Evolutionary conservation across 345 rosid genomes (phyloP).

Genomic region (Populus simonii): DNA sequence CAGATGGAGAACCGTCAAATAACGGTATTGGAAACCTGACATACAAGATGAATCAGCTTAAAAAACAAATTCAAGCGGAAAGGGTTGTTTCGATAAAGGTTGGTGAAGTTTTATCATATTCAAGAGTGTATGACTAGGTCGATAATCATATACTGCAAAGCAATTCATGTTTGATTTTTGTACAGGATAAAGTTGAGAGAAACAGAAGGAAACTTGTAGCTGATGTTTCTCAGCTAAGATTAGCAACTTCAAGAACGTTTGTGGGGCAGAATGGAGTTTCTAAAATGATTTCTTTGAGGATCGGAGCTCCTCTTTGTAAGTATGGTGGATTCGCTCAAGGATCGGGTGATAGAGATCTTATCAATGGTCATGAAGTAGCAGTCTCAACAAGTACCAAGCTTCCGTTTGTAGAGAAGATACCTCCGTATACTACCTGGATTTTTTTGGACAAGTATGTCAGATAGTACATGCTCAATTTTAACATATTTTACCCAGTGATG

Average conservation of each 20-base stretch:
- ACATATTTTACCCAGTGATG: not conserved
- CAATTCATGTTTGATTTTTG: constrained; percentile 5
- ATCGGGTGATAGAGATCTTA: constrained; percentile 62
- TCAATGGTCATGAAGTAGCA: constrained; percentile 58
- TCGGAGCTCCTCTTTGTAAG: constrained; percentile 53
- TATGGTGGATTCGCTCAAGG: constrained; percentile 54
- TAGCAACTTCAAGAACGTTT: constrained; percentile 40
- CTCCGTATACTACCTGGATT: constrained; percentile 93
- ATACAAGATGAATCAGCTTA: constrained; percentile 65
- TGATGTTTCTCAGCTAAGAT: constrained; percentile 40
- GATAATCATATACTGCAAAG: not conserved
- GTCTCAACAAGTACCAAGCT: constrained; percentile 46
- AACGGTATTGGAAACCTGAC: constrained; percentile 53
- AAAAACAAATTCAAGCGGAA: constrained; percentile 71
- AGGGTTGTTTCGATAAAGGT: constrained; percentile 56
- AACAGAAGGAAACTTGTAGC: constrained; percentile 56
- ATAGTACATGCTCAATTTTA: not conserved
- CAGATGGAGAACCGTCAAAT: constrained; percentile 45
- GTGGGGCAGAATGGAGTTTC: constrained; percentile 33
- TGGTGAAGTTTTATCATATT: not conserved
- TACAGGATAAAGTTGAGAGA: constrained; percentile 66
- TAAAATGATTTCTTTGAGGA: constrained; percentile 41
- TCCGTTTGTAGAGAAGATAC: constrained; percentile 64
- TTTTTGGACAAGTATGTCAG: constrained; percentile 78
- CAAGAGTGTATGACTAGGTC: not conserved